Evolutionary conservation across 768 basidiomycete genomes (phyloP).

Genomic region (Dendrothele bispora): DNA sequence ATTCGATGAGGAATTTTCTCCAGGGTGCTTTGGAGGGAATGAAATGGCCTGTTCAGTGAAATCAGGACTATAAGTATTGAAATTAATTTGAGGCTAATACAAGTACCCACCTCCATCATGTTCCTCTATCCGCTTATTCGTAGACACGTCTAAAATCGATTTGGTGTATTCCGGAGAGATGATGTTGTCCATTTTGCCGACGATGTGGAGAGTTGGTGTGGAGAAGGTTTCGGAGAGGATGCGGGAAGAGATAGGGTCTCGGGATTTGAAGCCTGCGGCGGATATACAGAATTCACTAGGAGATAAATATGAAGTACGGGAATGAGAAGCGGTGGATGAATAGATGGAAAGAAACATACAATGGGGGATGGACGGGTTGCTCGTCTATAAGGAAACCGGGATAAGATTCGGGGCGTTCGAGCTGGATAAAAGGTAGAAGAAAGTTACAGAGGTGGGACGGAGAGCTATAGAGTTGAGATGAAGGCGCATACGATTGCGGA

Average conservation of each 20-base stretch:
- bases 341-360: conserved; percentile 48
- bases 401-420: conserved; percentile 52
- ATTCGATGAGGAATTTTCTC: conserved; percentile 73
- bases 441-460: not conserved
- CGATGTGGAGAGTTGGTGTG: conserved; percentile 77
- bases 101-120: conserved; percentile 80
- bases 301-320: conserved; percentile 1
- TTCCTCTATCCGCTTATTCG: conserved; percentile 62
- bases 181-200: conserved; percentile 77
- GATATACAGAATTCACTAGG: conserved; percentile 69
- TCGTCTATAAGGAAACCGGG: conserved; percentile 65
- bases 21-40: conserved; percentile 77
- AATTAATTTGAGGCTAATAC: not conserved
- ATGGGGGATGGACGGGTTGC: conserved; percentile 67
- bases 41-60: conserved; percentile 63
- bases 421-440: conserved; percentile 34
- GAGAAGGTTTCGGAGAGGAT: conserved; percentile 53
- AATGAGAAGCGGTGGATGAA: too few relatives aligned
- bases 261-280: conserved; percentile 70
- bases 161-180: conserved; percentile 70
- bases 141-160: conserved; percentile 52
- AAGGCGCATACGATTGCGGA: conserved; percentile 55
- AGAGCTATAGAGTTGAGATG: not conserved
- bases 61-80: not conserved
- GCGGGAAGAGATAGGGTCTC: conserved; percentile 44